phyloP scores from a whole-genome alignment of 345 rosid species.

The Capsella bursapastoris region DNA sequence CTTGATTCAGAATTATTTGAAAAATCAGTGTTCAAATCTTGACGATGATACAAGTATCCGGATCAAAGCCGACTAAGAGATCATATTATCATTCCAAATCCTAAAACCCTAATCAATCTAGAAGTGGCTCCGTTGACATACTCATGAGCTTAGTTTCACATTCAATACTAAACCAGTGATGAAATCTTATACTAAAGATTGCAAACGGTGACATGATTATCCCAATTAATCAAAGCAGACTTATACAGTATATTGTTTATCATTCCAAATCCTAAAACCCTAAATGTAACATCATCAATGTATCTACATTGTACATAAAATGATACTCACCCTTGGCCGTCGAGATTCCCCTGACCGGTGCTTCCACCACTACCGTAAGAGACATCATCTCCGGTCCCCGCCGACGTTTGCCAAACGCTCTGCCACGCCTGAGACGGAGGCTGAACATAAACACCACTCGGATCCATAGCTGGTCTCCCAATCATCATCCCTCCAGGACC shows the following conservation, averaged over 20 bases:
- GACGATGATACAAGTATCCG: background rate
- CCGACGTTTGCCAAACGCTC: conserved; percentile 83
- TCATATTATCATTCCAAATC: conserved; percentile 4
- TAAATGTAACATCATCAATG: conserved; percentile 12
- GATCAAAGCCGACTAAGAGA: background rate
- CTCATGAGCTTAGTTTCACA: conserved; percentile 1
- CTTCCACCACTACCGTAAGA: conserved; percentile 69
- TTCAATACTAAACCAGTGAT: background rate
- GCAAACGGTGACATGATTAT: conserved; percentile 16
- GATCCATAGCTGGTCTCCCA: conserved; percentile 87
- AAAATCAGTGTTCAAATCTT: conserved; percentile 3
- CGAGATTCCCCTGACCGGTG: conserved; percentile 73
- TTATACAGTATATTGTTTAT: background rate
- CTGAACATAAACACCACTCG: conserved; percentile 68
- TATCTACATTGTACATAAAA: conserved; percentile 23
- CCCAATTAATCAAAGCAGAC: background rate
- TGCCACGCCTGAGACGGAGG: conserved; percentile 99
- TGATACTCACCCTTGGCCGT: conserved; percentile 53
- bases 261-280: conserved; percentile 29
- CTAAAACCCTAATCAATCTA: background rate
- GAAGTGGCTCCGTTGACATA: background rate
- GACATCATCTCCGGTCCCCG: conserved; percentile 65
- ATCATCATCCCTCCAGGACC: conserved; percentile 89
- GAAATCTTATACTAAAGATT: background rate
- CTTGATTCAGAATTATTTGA: background rate